These are phyloP conservation scores for Mrakia hoshinonis DNA, from an alignment of 768 basidiomycete species.

Conservation along the genomic window DNA sequence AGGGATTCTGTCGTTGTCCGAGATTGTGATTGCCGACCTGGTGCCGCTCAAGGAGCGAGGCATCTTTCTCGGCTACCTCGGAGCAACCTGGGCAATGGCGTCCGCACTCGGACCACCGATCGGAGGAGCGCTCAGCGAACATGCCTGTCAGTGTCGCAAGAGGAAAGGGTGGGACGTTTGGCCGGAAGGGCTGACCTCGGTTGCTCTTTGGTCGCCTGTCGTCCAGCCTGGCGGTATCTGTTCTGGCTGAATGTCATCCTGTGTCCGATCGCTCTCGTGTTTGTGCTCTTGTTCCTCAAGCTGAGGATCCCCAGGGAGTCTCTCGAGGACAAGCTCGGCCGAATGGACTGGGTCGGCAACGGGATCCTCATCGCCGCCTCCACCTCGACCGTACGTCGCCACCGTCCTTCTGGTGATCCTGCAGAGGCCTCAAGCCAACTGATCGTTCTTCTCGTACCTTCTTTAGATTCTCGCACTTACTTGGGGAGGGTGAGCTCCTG, in stretches of 20 bases:
- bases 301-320: conserved; percentile 10
- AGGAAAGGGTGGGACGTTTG: not conserved
- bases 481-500: conserved; percentile 44
- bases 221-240: conserved; percentile 11
- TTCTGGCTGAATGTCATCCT: conserved; percentile 22
- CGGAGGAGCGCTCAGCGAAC: conserved; percentile 10
- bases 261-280: conserved; percentile 4
- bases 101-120: conserved; percentile 20
- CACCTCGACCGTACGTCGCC: conserved; percentile 28
- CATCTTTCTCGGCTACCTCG: conserved; percentile 19
- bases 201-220: not conserved
- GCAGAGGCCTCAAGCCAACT: not conserved
- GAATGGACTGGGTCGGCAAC: conserved; percentile 40
- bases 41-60: conserved; percentile 22
- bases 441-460: not conserved
- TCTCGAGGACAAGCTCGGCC: conserved; percentile 11
- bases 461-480: conserved; percentile 46
- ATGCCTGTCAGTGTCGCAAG: not conserved
- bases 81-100: conserved; percentile 22
- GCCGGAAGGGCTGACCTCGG: not conserved
- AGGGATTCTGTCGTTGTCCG: conserved; percentile 15
- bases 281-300: conserved; percentile 17
- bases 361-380: conserved; percentile 43
- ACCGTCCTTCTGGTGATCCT: not conserved
- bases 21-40: conserved; percentile 19